phyloP scores from a whole-genome alignment of 2,329 filamentous ascomycete species.

The Plenodomus lindquistii region DNA sequence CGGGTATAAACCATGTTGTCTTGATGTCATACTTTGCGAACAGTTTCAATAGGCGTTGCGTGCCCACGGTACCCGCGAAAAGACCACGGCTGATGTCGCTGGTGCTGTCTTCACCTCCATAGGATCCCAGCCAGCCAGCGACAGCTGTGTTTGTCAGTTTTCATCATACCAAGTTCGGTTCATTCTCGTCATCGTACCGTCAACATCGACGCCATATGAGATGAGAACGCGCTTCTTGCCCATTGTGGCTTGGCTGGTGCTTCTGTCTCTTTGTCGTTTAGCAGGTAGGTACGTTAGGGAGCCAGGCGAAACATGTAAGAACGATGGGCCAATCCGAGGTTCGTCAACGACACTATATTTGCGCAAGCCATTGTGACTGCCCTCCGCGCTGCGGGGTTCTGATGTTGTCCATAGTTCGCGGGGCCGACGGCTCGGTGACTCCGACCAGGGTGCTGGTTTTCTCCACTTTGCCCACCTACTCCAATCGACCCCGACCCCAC shows the following conservation, averaged over 20 bases:
- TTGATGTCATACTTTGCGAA: conserved; percentile 77
- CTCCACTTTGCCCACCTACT: conserved; percentile 1
- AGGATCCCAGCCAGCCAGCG: conserved; percentile 74
- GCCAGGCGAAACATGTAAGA: too few species aligned
- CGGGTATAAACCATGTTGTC: conserved; percentile 66
- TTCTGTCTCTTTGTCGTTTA: too few species aligned
- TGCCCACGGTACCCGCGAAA: conserved; percentile 72
- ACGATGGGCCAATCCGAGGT: not conserved
- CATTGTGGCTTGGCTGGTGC: conserved; percentile 28
- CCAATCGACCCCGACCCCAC: conserved; percentile 3
- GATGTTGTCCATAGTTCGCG: not conserved
- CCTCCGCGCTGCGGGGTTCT: not conserved
- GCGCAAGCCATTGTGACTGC: not conserved
- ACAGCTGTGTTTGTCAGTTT: conserved; percentile 34
- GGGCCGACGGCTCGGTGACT: not conserved
- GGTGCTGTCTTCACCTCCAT: conserved; percentile 71
- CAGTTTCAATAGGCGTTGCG: conserved; percentile 68
- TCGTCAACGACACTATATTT: not conserved
- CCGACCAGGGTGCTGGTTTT: not conserved
- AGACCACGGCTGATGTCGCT: conserved; percentile 72
- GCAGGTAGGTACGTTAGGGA: not conserved
- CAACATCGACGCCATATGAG: conserved; percentile 73
- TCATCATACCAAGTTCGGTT: not conserved
- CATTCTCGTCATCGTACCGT: conserved; percentile 35
- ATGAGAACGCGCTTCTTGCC: conserved; percentile 58